Base-by-base conservation (phyloP, 441 rosid genomes). In the Adansonia madagascariensis region DNA sequence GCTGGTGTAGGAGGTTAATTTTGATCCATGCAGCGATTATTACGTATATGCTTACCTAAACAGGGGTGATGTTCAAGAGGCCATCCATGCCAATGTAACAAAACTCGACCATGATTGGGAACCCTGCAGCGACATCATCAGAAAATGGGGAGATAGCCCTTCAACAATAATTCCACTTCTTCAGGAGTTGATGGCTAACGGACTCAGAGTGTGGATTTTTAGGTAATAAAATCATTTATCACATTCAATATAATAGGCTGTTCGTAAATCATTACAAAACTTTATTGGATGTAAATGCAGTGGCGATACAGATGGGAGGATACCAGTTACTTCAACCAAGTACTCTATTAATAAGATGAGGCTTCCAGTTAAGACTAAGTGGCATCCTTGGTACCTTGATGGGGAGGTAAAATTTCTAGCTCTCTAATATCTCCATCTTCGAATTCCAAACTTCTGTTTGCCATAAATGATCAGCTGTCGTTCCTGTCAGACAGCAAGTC, bases 21-120 rank as follows among this genome's bases (percentile, higher is more conserved):
- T 90, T 20, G 96, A 92, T 60, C 94, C 96, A 1, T 94, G 96
- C 83, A 86, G 85, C 43, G 94, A 88, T 47, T 9, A 86, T 24
- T 92, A 90, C 44, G 93, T 90, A 59, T 47, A 86, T 47, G 90
- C 92, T 7, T 92, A 94, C 81, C 76, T 94, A 18, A 94, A 92
- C 74, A 73, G 86, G 41, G 81, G 79, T 0, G 92, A 90, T 3
- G 97, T 92, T 12, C 97, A 94, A 82, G 85, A 80, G 62, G 97
- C 95, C n/a, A 72, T 94, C 71, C 97, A 92, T 80, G 98, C 98
- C 20, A 94, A 90, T 71, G 88, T 88, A 50, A 94, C 98, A 1
- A 90, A 88, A 61, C 85, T 94, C 10, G 77, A 82, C 53, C 86
- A 91, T 80, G 86, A 83, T 35, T 94, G 98, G 97, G 66, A 87